A percentile compares a stretch with the other conserved stretches of the same genome.
Evolutionary conservation across 2,329 filamentous ascomycete species (phyloP).

Genomic region (Drechslerella dactyloides): DNA sequence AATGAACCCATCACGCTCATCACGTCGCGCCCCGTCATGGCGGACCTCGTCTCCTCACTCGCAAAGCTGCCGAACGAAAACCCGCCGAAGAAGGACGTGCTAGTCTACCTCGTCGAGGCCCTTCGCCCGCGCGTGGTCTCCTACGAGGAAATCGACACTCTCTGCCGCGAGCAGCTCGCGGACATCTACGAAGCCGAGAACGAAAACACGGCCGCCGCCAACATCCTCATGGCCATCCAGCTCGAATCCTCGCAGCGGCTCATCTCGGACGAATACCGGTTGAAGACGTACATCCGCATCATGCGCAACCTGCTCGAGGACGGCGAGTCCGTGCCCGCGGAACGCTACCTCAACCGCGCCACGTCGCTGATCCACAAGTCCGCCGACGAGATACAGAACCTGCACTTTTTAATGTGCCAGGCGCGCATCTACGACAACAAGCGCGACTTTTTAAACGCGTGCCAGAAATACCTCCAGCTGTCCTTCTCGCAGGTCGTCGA

Average conservation of each 20-base stretch:
- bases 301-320: slow-evolving; percentile 93
- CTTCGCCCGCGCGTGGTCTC: slow-evolving; percentile 72
- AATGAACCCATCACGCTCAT: slow-evolving; percentile 75
- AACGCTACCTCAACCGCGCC: slow-evolving; percentile 88
- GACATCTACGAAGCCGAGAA: slow-evolving; percentile 82
- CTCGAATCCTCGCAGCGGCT: slow-evolving; percentile 87
- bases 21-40: slow-evolving; percentile 73
- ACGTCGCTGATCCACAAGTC: slow-evolving; percentile 89
- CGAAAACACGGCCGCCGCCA: slow-evolving; percentile 79
- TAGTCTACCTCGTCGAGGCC: slow-evolving; percentile 72
- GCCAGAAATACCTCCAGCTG: slow-evolving; percentile 85
- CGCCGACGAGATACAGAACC: slow-evolving; percentile 72
- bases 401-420: slow-evolving; percentile 89
- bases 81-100: slow-evolving; percentile 76
- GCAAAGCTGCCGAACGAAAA: slow-evolving; percentile 65
- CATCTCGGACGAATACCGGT: slow-evolving; percentile 80
- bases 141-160: slow-evolving; percentile 83
- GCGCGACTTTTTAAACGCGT: slow-evolving; percentile 85
- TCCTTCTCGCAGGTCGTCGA: slow-evolving; percentile 79
- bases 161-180: slow-evolving; percentile 79
- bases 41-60: slow-evolving; percentile 70
- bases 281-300: slow-evolving; percentile 88
- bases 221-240: slow-evolving; percentile 79
- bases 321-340: slow-evolving; percentile 84
- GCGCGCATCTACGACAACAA: slow-evolving; percentile 92